Base-by-base conservation (phyloP, 2,329 filamentous ascomycete genomes). In the Xylaria sp. region DNA sequence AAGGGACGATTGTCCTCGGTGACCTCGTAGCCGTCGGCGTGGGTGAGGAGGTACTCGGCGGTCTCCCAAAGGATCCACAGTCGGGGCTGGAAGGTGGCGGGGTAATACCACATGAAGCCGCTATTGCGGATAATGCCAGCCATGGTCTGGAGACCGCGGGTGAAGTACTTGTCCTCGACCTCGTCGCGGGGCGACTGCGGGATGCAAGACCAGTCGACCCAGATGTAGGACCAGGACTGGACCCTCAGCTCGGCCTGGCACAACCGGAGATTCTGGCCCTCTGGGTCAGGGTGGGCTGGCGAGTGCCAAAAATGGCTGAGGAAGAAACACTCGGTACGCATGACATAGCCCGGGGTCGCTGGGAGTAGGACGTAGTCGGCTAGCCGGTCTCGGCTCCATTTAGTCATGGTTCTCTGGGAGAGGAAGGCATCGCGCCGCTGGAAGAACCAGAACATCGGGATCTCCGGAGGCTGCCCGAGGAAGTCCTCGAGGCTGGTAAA, bases 241-340 rank as follows among this genome's bases (percentile, higher is more conserved):
- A 50, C 35, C 28, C 45, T n/a, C 19, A 73, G 64, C 35, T 68
- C 57, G 9, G 42, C 21, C 55, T 72, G 69, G 50, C 63, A 31
- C 23, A 70, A 63, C 5, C 57, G 55, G 47, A 72, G 35, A 58
- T 68, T 65, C 40, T 60, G 45, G 15, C 71, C 71, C 15, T 68
- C 62, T 35, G 71, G 71, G 38, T 73, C 69, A 19, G 71, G 71
- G 57, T 72, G 45, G 3, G 72, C 51, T 23, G 28, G 4, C 1
- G 56, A 59, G n/a, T 56, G 64, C 70, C 71, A 73, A 63, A 69
- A 72, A 49, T 72, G 71, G 54, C 70, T 71, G 31, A 72, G 61
- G 66, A 70, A 73, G 52, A 71, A 70, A 51, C 67, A 72, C 9
- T 70, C 62, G 15, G 7, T 14, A 19, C 64, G 60, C 15, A 11